Evolutionary conservation across 192 early-diverging fungal genomes (phyloP).

Genomic region (Podila horticola): DNA sequence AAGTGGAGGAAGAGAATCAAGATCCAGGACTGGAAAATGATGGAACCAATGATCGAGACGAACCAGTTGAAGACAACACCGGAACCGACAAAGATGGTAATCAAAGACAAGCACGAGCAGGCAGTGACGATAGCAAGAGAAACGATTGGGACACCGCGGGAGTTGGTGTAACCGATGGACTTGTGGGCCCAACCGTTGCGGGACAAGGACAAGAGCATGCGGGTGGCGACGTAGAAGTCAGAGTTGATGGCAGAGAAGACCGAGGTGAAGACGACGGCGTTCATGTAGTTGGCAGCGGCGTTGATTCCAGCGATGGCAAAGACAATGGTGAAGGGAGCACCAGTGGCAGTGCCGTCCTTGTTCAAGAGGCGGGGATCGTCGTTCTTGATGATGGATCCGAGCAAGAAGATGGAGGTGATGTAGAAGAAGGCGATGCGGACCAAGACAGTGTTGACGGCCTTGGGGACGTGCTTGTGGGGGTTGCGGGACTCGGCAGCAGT

Average conservation of each 20-base stretch:
- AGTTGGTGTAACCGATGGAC: constrained; percentile 64
- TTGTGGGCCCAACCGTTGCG: constrained; percentile 76
- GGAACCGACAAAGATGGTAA: constrained; percentile 67
- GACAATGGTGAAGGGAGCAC: constrained; percentile 74
- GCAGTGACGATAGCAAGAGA: constrained; percentile 64
- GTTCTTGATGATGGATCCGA: constrained; percentile 69
- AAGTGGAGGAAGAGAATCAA: constrained; percentile 80
- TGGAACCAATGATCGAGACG: constrained; percentile 68
- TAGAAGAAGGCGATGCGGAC: constrained; percentile 77
- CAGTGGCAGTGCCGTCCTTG: constrained; percentile 57
- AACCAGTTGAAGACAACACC: constrained; percentile 72
- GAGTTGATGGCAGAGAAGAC: constrained; percentile 82
- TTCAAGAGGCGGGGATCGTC: constrained; percentile 60
- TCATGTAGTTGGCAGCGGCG: constrained; percentile 73
- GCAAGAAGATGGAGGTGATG: constrained; percentile 64
- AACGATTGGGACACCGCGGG: constrained; percentile 70
- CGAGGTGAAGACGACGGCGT: constrained; percentile 70
- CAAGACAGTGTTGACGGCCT: constrained; percentile 73
- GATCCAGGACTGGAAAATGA: constrained; percentile 83
- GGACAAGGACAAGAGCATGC: constrained; percentile 79
- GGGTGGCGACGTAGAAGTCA: constrained; percentile 80
- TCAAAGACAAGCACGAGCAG: constrained; percentile 69
- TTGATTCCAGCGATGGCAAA: constrained; percentile 65
- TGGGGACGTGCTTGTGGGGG: constrained; percentile 74
- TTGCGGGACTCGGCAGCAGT: constrained; percentile 81